Evolutionary conservation across 306 rosid species (phyloP).

Genomic region (Citrullus mucosospermus): DNA sequence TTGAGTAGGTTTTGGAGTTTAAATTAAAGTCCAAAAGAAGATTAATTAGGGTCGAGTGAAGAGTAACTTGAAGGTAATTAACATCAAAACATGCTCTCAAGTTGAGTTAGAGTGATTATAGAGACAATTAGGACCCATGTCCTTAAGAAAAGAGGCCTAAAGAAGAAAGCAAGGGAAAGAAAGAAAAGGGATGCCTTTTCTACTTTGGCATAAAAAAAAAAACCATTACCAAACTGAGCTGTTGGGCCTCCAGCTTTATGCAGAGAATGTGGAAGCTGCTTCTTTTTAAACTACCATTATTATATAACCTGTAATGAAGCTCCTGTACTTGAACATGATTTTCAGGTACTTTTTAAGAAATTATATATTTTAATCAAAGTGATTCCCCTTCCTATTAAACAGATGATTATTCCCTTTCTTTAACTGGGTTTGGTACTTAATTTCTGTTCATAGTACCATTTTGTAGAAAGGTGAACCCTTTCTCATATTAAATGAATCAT

Average conservation of each 20-base stretch:
- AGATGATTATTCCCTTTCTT: neutral
- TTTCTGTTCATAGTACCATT: neutral
- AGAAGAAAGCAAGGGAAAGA: neutral
- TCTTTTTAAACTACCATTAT: neutral
- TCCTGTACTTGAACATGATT: neutral
- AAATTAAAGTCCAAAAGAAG: neutral
- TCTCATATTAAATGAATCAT: neutral
- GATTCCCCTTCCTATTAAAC: neutral
- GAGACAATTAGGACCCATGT: neutral
- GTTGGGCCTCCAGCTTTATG: neutral
- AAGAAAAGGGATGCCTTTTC: neutral
- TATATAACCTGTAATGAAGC: neutral
- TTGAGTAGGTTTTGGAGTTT: neutral
- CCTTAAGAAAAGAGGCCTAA: neutral
- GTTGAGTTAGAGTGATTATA: neutral
- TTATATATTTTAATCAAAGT: neutral
- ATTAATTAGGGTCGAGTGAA: neutral
- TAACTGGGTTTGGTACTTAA: neutral
- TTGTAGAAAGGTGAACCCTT: neutral
- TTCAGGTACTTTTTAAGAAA: neutral
- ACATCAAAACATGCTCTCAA: neutral
- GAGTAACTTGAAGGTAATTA: too few species aligned
- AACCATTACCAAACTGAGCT: neutral
- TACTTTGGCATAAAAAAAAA: neutral
- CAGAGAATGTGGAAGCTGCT: neutral